A percentile compares a stretch with the other conserved stretches of the same genome.
Evolutionary conservation across 805 yeast species (phyloP).

Genomic region (Kazachstania kunashirensis): DNA sequence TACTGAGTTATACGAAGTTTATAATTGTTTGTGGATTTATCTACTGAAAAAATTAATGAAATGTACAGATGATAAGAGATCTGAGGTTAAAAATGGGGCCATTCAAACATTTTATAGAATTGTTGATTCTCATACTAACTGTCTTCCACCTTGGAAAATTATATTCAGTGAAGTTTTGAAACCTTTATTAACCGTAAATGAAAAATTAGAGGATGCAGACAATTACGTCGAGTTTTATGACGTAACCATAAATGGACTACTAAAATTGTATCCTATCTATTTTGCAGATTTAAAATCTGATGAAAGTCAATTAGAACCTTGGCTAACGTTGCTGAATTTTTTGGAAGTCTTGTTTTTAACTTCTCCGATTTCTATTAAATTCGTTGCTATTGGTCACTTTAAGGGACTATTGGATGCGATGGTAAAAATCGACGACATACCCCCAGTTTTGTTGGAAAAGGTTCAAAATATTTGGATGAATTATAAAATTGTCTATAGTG

Average conservation of each 20-base stretch:
- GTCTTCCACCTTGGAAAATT: slow-evolving; percentile 56
- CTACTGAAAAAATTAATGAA: slow-evolving; percentile 52
- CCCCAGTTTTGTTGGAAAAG: slow-evolving; percentile 25
- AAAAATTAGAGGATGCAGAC: slow-evolving; percentile 23
- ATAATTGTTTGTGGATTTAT: slow-evolving; percentile 50
- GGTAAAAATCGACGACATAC: slow-evolving; percentile 26
- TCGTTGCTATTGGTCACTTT: slow-evolving; percentile 47
- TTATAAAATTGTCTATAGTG: slow-evolving; percentile 37
- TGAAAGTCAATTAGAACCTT: slow-evolving; percentile 29
- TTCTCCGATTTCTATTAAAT: slow-evolving; percentile 35
- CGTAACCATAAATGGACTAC: slow-evolving; percentile 55
- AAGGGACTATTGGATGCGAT: slow-evolving; percentile 43
- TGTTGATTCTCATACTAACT: slow-evolving; percentile 57
- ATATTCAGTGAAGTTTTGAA: slow-evolving; percentile 55
- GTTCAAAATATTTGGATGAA: slow-evolving; percentile 45
- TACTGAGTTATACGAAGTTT: slow-evolving; percentile 16
- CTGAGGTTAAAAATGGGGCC: slow-evolving; percentile 83
- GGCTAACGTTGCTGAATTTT: slow-evolving; percentile 49
- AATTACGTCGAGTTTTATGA: slow-evolving; percentile 55
- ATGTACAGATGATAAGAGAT: slow-evolving; percentile 53
- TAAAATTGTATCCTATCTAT: slow-evolving; percentile 49
- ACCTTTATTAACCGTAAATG: slow-evolving; percentile 33
- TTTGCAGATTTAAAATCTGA: slow-evolving; percentile 30
- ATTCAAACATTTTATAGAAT: slow-evolving; percentile 81
- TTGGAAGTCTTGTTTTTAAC: slow-evolving; percentile 34